phyloP scores from a whole-genome alignment of 73 alveolate genomes.

The Blepharisma japonicum region DNA sequence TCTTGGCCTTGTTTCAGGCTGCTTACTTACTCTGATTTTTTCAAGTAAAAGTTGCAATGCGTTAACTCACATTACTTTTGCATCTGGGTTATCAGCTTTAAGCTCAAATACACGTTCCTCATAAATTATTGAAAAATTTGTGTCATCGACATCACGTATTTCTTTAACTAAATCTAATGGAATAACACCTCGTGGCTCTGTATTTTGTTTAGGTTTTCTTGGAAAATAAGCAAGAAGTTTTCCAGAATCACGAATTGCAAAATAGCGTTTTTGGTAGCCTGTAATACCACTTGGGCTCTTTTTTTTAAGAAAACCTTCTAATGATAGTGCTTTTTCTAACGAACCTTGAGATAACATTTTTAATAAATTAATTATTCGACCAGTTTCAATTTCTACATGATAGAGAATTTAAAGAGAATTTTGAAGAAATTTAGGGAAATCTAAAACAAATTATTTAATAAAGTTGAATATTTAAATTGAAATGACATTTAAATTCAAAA shows the following conservation, averaged over 20 bases:
- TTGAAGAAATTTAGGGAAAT: too few species aligned
- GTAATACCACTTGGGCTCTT: conserved; percentile 52
- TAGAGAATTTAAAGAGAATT: too few species aligned
- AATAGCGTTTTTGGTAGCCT: conserved; percentile 64
- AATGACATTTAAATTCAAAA: too few species aligned
- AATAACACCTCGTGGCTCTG: conserved; percentile 65
- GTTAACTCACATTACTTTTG: conserved; percentile 49
- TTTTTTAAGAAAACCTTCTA: conserved; percentile 63
- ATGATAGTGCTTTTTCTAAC: conserved; percentile 25
- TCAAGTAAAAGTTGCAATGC: conserved; percentile 27
- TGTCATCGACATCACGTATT: conserved; percentile 33
- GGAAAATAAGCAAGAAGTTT: conserved; percentile 42
- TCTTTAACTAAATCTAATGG: conserved; percentile 41
- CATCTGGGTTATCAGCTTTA: conserved; percentile 49
- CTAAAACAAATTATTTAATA: too few species aligned
- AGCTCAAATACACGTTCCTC: conserved; percentile 52
- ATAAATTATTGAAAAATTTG: conserved; percentile 33
- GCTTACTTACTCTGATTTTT: conserved; percentile 25
- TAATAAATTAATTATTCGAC: too few species aligned
- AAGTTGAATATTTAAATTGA: too few species aligned
- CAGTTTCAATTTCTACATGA: too few species aligned
- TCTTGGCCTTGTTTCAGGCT: conserved; percentile 36
- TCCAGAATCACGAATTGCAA: conserved; percentile 4
- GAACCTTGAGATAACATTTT: too few species aligned
- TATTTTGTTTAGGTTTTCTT: conserved; percentile 36